A percentile compares a stretch with the other conserved stretches of the same genome.
Conservation (phyloP, 306 rosid genomes). For the Casuarina equisetifolia region DNA sequence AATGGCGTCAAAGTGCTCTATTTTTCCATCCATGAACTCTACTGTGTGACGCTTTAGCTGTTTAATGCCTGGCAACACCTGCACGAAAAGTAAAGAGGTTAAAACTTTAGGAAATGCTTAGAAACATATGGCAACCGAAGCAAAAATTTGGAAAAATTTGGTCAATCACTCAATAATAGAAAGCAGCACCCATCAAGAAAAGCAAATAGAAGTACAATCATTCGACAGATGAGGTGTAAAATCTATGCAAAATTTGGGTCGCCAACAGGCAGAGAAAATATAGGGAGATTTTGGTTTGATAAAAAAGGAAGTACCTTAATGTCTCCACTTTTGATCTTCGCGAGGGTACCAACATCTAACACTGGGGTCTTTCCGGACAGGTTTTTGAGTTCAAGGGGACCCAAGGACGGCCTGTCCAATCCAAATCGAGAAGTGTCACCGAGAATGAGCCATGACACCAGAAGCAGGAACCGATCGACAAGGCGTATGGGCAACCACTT, state of each 20-base stretch:
- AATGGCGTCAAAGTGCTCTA: conserved; percentile 76
- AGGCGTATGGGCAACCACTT: conserved; percentile 85
- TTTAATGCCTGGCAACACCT: conserved; percentile 79
- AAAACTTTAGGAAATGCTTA: background rate
- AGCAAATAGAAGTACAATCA: conserved; percentile 29
- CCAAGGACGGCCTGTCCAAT: conserved; percentile 79
- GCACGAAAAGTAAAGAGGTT: conserved; percentile 10
- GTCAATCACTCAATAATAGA: conserved; percentile 5
- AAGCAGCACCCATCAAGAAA: conserved; percentile 15
- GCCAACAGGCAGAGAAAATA: conserved; percentile 1
- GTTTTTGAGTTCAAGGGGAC: conserved; percentile 92
- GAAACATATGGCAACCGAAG: background rate
- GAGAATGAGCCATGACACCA: conserved; percentile 71
- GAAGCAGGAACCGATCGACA: conserved; percentile 70
- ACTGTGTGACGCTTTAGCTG: conserved; percentile 64
- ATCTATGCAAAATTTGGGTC: conserved; percentile 7
- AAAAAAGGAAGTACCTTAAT: conserved; percentile 55
- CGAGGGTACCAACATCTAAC: conserved; percentile 90
- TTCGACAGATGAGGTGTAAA: conserved; percentile 5
- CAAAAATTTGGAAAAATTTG: background rate
- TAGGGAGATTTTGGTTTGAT: conserved; percentile 5
- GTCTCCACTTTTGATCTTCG: conserved; percentile 84
- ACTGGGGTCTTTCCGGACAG: conserved; percentile 94
- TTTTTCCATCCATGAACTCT: conserved; percentile 71
- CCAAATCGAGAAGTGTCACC: conserved; percentile 87